phyloP scores from a whole-genome alignment of 2,329 filamentous ascomycete species.

The Phaeosphaeriaceae sp. region DNA sequence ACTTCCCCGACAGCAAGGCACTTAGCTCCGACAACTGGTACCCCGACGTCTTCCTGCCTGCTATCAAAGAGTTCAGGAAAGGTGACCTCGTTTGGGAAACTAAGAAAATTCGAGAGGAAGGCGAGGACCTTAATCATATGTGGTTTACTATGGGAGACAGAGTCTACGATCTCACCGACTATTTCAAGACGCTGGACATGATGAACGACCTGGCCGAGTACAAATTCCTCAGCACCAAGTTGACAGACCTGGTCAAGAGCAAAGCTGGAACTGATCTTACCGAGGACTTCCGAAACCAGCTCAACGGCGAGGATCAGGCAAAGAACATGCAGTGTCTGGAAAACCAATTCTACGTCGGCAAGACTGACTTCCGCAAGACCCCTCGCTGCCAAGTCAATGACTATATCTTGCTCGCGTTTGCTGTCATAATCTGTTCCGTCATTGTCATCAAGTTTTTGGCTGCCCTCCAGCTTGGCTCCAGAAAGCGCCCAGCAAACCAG shows the following conservation, averaged over 20 bases:
- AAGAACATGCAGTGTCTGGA: constrained; percentile 83
- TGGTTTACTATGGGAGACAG: constrained; percentile 81
- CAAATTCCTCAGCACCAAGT: constrained; percentile 72
- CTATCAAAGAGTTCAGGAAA: constrained; percentile 85
- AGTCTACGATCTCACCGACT: constrained; percentile 91
- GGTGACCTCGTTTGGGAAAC: constrained; percentile 80
- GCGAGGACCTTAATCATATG: constrained; percentile 69
- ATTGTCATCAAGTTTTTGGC: constrained; percentile 90
- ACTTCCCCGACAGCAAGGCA: constrained; percentile 59
- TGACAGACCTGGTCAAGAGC: constrained; percentile 73
- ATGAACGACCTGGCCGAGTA: constrained; percentile 65
- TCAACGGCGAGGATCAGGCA: constrained; percentile 61
- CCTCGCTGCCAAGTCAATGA: constrained; percentile 86
- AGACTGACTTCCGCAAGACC: constrained; percentile 80
- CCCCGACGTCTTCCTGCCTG: constrained; percentile 72
- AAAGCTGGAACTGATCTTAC: constrained; percentile 85
- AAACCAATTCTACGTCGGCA: constrained; percentile 82
- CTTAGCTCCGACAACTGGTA: constrained; percentile 80
- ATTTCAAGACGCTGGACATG: constrained; percentile 78
- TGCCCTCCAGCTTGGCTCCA: constrained; percentile 91
- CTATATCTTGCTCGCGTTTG: constrained; percentile 86
- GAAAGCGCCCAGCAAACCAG: constrained; percentile 85
- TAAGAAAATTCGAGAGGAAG: constrained; percentile 67
- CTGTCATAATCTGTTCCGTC: constrained; percentile 80
- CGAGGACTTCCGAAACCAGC: constrained; percentile 63